Evolutionary conservation across 202 grass and related monocot species (phyloP).

Genomic region (Saccharum hybrid): DNA sequence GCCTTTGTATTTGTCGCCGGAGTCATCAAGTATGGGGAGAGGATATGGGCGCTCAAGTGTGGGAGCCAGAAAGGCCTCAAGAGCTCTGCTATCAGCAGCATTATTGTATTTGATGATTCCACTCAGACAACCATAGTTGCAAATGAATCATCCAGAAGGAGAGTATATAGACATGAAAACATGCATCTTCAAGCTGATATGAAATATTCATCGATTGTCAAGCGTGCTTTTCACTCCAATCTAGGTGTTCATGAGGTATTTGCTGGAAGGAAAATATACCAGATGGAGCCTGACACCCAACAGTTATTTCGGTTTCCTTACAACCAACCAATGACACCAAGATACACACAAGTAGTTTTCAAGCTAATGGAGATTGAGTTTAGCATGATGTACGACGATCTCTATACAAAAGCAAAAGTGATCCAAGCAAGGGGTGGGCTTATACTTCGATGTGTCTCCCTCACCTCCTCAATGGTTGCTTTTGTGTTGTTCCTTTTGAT

Average conservation of each 20-base stretch:
- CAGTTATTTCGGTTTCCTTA: background rate
- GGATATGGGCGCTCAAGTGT: background rate
- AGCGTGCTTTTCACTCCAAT: background rate
- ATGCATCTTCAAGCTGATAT: background rate
- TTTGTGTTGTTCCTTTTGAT: constrained; percentile 3
- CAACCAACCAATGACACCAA: background rate
- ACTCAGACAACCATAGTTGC: background rate
- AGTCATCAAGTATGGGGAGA: background rate
- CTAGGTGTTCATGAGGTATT: constrained; percentile 3
- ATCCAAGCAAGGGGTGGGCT: constrained; percentile 6
- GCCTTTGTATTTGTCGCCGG: background rate
- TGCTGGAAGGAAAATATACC: constrained; percentile 11
- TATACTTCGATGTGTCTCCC: constrained; percentile 3
- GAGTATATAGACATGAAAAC: background rate
- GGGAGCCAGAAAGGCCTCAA: constrained; percentile 2
- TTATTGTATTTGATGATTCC: background rate
- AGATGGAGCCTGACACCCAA: background rate
- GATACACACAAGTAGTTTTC: background rate
- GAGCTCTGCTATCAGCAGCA: background rate
- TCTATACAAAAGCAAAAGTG: constrained; percentile 1
- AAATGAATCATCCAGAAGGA: background rate
- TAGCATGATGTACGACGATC: background rate
- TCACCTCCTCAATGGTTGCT: background rate
- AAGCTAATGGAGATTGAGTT: constrained; percentile 3
- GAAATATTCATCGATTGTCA: constrained; percentile 4